Percentiles rank a stretch among this genome's conserved stretches.
These are phyloP conservation scores for Vanilla planifolia DNA, from an alignment of 106 monocot species.

Conservation along the genomic window DNA sequence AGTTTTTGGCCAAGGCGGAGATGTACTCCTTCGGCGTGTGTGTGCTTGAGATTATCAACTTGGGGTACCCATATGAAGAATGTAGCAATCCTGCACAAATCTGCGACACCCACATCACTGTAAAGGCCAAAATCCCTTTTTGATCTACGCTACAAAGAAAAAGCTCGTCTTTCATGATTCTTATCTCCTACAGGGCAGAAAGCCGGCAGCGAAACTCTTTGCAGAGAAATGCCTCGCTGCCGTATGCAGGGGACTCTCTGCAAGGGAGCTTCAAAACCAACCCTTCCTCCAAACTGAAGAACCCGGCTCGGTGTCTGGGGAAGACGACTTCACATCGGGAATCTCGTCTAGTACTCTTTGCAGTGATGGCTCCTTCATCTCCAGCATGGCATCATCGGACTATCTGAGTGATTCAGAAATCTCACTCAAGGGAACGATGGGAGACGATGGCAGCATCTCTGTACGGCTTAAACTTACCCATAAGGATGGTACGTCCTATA, in stretches of 20 bases:
- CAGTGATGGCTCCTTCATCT: too few species aligned
- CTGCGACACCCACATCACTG: constrained; percentile 48
- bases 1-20: constrained; percentile 51
- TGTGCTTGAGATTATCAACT: constrained; percentile 51
- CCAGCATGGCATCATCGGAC: too few species aligned
- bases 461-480: constrained; percentile 46
- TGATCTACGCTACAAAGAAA: too few species aligned
- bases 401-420: too few species aligned
- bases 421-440: constrained; percentile 31
- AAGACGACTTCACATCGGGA: constrained; percentile 5
- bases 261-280: constrained; percentile 39
- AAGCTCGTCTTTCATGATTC: constrained; percentile 13
- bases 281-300: constrained; percentile 41
- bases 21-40: constrained; percentile 70
- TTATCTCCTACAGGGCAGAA: constrained; percentile 24
- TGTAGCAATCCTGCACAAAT: constrained; percentile 49
- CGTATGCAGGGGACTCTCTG: constrained; percentile 24
- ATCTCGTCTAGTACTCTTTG: too few species aligned
- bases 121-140: not conserved
- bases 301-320: not conserved
- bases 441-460: constrained; percentile 46
- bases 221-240: constrained; percentile 45
- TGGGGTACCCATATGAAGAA: constrained; percentile 53
- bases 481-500: constrained; percentile 32
- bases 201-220: constrained; percentile 43